phyloP scores from a whole-genome alignment of 805 yeast genomes.

The Suhomyces pyralidae region DNA sequence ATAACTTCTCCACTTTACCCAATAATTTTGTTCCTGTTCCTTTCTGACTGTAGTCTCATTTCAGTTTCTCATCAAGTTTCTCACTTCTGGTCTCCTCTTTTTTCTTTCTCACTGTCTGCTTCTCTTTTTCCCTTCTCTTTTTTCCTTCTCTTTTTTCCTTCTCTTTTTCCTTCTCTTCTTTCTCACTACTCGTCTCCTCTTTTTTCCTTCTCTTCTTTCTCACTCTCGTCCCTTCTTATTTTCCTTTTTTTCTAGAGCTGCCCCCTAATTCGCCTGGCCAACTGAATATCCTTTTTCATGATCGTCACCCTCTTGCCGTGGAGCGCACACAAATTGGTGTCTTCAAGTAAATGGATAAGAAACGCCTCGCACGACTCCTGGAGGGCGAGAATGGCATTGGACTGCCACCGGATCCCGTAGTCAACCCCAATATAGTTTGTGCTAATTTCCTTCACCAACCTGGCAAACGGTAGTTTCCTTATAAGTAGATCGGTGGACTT shows the following conservation, averaged over 20 bases:
- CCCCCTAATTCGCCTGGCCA: slow-evolving; percentile 76
- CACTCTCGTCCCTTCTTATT: too few species aligned
- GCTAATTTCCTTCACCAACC: slow-evolving; percentile 72
- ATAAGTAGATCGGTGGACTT: slow-evolving; percentile 64
- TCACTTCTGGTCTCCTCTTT: too few species aligned
- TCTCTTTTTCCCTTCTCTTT: too few species aligned
- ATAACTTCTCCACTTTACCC: neutral
- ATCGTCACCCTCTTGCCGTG: slow-evolving; percentile 84
- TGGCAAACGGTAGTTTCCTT: slow-evolving; percentile 73
- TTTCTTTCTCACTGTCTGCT: too few species aligned
- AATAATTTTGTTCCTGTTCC: too few species aligned
- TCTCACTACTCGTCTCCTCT: too few species aligned
- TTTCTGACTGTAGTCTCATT: too few species aligned
- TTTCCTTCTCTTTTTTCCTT: too few species aligned
- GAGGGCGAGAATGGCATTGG: slow-evolving; percentile 69
- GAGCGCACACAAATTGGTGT: slow-evolving; percentile 71
- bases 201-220: too few species aligned
- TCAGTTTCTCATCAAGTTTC: too few species aligned
- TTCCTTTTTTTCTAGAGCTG: slow-evolving; percentile 15
- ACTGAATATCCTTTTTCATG: slow-evolving; percentile 78
- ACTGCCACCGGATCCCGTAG: slow-evolving; percentile 71
- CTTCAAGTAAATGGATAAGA: slow-evolving; percentile 68
- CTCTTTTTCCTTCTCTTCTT: too few species aligned
- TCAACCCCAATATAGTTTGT: slow-evolving; percentile 53
- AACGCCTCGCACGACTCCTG: slow-evolving; percentile 84